Percentiles rank a stretch among this genome's conserved stretches.
Evolutionary conservation across 495 filamentous ascomycete species (phyloP).

Genomic region (Penicillium angulare): DNA sequence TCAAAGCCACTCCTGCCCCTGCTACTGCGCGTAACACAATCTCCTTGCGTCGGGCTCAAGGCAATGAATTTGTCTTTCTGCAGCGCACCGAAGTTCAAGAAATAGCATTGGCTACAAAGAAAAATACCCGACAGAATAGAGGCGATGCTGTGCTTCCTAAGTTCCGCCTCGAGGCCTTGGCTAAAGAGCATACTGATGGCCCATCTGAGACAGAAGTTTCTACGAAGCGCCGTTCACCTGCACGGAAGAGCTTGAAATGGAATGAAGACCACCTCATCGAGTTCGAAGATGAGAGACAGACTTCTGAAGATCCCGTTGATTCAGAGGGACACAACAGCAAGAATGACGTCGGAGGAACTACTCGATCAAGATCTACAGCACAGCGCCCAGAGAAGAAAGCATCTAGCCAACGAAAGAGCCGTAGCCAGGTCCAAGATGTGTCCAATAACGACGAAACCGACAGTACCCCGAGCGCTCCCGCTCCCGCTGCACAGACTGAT

Average conservation of each 20-base stretch:
- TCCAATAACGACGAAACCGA: constrained; percentile 14
- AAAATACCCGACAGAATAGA: constrained; percentile 59
- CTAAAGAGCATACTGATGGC: constrained; percentile 15
- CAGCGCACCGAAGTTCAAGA: constrained; percentile 59
- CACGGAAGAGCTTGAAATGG: constrained; percentile 39
- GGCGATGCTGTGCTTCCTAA: constrained; percentile 51
- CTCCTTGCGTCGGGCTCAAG: constrained; percentile 55
- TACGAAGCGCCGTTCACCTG: constrained; percentile 8
- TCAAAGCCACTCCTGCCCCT: constrained; percentile 28
- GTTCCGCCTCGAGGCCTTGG: constrained; percentile 43
- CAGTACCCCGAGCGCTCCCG: constrained; percentile 11
- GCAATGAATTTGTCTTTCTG: constrained; percentile 54
- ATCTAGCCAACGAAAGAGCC: constrained; percentile 27
- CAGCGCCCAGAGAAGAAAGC: constrained; percentile 24
- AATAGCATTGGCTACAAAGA: constrained; percentile 50
- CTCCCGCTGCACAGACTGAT: constrained; percentile 18
- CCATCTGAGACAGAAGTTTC: constrained; percentile 1
- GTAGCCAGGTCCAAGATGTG: constrained; percentile 21
- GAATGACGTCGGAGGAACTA: constrained; percentile 13
- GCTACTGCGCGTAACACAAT: constrained; percentile 46
- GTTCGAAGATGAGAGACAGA: constrained; percentile 11
- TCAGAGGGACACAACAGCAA: constrained; percentile 8
- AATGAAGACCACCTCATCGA: constrained; percentile 42
- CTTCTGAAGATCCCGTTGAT: constrained; percentile 12
- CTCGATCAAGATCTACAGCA: constrained; percentile 9